Percentiles rank a stretch among this genome's conserved stretches.
Conservation (phyloP, 805 yeast genomes). For the Sugiyamaella lignohabitans region DNA sequence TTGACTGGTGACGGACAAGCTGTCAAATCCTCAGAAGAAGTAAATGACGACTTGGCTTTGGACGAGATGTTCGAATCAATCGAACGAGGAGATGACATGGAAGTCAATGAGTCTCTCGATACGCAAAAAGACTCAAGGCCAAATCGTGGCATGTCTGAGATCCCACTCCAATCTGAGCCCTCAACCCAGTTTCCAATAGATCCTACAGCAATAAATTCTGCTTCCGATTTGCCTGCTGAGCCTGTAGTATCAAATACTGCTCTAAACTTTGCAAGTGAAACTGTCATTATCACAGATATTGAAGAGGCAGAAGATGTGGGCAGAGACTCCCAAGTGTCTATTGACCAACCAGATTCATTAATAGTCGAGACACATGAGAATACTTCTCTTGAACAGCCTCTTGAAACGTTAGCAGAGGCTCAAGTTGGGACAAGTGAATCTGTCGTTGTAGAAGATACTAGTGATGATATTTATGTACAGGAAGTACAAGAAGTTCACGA, state of each 20-base stretch:
- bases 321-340: no score
- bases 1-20: neutral
- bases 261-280: no score
- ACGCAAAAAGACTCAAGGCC: no score
- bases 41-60: neutral
- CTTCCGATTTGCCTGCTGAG: no score
- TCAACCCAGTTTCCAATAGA: no score
- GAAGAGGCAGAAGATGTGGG: no score
- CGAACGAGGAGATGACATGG: neutral
- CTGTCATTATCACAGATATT: no score
- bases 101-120: neutral
- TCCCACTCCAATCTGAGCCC: no score
- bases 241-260: no score
- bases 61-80: neutral
- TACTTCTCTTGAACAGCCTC: neutral
- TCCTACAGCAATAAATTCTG: no score
- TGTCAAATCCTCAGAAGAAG: neutral
- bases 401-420: neutral
- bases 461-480: neutral
- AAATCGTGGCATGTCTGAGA: no score
- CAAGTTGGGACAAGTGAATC: neutral
- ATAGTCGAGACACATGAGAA: neutral
- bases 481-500: neutral
- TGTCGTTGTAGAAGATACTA: neutral
- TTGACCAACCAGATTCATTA: neutral